Evolutionary conservation across 345 rosid species (phyloP).

Genomic region (Chamaenerion angustifolium): DNA sequence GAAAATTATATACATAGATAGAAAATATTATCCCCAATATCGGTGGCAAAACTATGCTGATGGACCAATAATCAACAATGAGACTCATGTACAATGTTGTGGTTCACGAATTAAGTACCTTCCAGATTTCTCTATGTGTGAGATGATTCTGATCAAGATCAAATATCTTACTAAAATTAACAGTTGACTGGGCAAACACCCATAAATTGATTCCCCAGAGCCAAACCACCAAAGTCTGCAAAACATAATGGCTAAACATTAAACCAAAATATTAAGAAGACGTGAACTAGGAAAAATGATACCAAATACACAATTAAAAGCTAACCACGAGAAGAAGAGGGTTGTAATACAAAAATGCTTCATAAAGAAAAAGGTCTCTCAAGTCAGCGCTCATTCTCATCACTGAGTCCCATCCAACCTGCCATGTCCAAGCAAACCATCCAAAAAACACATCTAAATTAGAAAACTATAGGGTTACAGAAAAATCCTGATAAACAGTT

Average conservation of each 20-base stretch:
- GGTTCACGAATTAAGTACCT: constrained; percentile 33
- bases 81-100: too few relatives aligned
- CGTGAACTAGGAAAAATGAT: not conserved
- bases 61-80: not conserved
- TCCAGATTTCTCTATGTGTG: constrained; percentile 83
- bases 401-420: constrained; percentile 92
- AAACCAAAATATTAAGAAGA: not conserved
- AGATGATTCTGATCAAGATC: constrained; percentile 83
- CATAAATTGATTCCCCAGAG: constrained; percentile 92
- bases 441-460: constrained; percentile 1
- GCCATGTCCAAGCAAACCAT: constrained; percentile 14
- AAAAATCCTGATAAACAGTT: constrained; percentile 3
- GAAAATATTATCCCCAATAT: too few relatives aligned
- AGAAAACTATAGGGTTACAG: not conserved
- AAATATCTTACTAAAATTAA: constrained; percentile 66
- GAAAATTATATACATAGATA: too few relatives aligned
- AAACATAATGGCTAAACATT: constrained; percentile 1
- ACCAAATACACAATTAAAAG: not conserved
- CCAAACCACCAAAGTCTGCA: constrained; percentile 93
- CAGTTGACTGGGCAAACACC: constrained; percentile 70
- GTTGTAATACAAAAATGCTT: constrained; percentile 87
- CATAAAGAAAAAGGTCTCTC: constrained; percentile 79
- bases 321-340: constrained; percentile 98
- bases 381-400: constrained; percentile 82
- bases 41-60: too few relatives aligned